phyloP scores from a whole-genome alignment of 495 filamentous ascomycete genomes.

The Podospora fimiseda region DNA sequence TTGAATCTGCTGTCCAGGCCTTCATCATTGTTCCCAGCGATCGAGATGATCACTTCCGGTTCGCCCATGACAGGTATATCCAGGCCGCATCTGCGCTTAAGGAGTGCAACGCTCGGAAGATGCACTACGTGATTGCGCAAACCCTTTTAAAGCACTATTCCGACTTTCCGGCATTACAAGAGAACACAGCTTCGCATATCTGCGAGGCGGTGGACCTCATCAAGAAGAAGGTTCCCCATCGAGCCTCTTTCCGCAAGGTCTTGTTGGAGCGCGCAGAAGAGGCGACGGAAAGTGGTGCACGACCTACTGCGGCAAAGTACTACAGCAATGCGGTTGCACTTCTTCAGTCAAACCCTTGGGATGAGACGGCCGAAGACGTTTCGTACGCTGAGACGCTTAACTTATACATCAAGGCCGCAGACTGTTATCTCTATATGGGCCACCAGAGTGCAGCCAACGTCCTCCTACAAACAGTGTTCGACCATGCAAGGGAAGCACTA shows the following conservation, averaged over 20 bases:
- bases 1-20: slow-evolving; percentile 71
- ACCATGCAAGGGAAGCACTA: slow-evolving; percentile 56
- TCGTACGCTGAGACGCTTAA: slow-evolving; percentile 79
- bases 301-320: slow-evolving; percentile 71
- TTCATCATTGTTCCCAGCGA: slow-evolving; percentile 70
- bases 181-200: slow-evolving; percentile 68
- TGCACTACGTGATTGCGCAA: slow-evolving; percentile 84
- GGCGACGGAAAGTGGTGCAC: slow-evolving; percentile 71
- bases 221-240: slow-evolving; percentile 50
- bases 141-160: slow-evolving; percentile 65
- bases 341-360: slow-evolving; percentile 73
- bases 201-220: slow-evolving; percentile 68
- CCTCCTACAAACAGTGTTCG: slow-evolving; percentile 58
- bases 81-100: slow-evolving; percentile 64
- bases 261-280: slow-evolving; percentile 69
- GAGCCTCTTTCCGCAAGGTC: slow-evolving; percentile 62
- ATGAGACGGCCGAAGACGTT: slow-evolving; percentile 60
- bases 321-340: slow-evolving; percentile 68
- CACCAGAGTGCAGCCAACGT: slow-evolving; percentile 56
- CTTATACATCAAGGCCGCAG: slow-evolving; percentile 68
- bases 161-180: slow-evolving; percentile 50
- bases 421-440: slow-evolving; percentile 71
- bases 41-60: slow-evolving; percentile 69
- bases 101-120: slow-evolving; percentile 63
- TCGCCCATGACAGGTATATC: slow-evolving; percentile 77